Conservation (phyloP, 345 rosid genomes). For the Euphorbia lathyris region DNA sequence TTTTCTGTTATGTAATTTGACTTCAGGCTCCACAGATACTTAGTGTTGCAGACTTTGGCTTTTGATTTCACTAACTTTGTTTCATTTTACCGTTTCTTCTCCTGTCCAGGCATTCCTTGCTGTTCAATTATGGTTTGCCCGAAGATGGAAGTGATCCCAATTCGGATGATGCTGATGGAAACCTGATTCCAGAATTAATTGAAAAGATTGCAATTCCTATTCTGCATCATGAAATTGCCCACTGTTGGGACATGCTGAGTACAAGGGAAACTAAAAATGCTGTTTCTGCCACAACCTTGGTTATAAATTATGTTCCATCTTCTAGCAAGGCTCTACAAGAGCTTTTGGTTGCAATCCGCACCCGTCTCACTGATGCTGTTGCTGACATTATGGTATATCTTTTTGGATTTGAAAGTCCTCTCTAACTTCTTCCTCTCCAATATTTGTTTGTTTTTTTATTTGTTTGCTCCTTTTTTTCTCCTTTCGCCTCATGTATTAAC, state of each 20-base stretch:
- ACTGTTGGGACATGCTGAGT: slow-evolving; percentile 93
- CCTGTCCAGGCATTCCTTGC: slow-evolving; percentile 71
- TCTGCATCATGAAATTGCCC: slow-evolving; percentile 74
- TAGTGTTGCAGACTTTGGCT: neutral
- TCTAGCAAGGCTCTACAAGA: slow-evolving; percentile 70
- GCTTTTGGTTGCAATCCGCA: slow-evolving; percentile 51
- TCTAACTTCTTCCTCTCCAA: neutral
- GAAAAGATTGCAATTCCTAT: slow-evolving; percentile 86
- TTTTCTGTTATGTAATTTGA: neutral
- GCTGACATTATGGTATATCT: slow-evolving; percentile 47
- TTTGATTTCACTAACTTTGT: neutral
- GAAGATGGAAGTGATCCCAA: slow-evolving; percentile 60
- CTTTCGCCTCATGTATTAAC: too few relatives aligned
- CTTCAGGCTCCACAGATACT: neutral
- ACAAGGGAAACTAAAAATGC: slow-evolving; percentile 68
- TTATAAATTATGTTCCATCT: slow-evolving; percentile 67
- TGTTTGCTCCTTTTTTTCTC: too few relatives aligned
- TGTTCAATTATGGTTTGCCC: slow-evolving; percentile 74
- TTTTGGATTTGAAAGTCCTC: neutral
- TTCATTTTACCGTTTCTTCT: neutral
- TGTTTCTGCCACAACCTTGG: slow-evolving; percentile 80
- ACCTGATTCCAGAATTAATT: slow-evolving; percentile 82
- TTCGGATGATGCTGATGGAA: slow-evolving; percentile 75
- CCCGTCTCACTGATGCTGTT: slow-evolving; percentile 78
- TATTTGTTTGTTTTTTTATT: too few relatives aligned